A percentile compares a stretch with the other conserved stretches of the same genome.
phyloP scores from a whole-genome alignment of 306 rosid species.

The Vigna hirtella region DNA sequence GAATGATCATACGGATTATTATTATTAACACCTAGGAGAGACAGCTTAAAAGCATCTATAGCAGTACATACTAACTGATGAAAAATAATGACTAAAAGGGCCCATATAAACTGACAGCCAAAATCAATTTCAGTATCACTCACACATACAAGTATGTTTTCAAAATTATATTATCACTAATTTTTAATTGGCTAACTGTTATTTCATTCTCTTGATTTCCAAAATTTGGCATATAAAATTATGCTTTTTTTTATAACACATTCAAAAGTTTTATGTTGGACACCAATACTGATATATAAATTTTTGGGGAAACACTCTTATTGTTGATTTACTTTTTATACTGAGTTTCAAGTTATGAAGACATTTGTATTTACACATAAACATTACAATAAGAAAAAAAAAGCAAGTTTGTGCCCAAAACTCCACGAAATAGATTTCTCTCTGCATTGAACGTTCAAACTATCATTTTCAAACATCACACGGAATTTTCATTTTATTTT shows the following conservation, averaged over 20 bases:
- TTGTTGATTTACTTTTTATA: neutral
- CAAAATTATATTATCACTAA: too few species aligned
- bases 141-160: too few species aligned
- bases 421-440: neutral
- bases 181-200: too few species aligned
- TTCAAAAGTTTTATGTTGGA: too few species aligned
- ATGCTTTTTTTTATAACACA: too few species aligned
- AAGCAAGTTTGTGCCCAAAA: neutral
- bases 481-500: neutral
- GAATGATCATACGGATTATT: neutral
- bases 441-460: neutral
- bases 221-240: too few species aligned
- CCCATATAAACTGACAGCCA: neutral
- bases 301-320: too few species aligned
- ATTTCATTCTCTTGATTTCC: neutral
- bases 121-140: neutral
- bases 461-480: neutral
- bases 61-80: neutral
- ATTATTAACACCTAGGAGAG: neutral
- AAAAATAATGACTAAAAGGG: constrained; percentile 27
- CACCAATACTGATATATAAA: too few species aligned
- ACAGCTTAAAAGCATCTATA: constrained; percentile 21
- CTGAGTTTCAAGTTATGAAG: neutral
- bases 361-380: neutral
- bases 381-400: neutral